Evolutionary conservation across 2,329 filamentous ascomycete species (phyloP).

Genomic region (Chalaropsis thielavioides): DNA sequence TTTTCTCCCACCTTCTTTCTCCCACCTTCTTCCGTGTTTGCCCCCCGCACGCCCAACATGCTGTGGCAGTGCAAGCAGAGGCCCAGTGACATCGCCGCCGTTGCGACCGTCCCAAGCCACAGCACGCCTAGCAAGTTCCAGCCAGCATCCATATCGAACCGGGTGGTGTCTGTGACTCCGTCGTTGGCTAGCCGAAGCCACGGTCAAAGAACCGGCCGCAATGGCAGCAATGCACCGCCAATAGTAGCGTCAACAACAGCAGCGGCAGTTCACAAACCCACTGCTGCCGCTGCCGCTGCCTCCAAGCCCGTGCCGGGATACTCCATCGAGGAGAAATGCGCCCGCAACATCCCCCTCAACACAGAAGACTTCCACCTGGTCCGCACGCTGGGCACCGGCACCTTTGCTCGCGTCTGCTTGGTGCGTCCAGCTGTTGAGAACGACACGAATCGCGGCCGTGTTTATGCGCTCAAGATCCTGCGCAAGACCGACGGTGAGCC

Average conservation of each 20-base stretch:
- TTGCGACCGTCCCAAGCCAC: background rate
- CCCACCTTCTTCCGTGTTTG: background rate
- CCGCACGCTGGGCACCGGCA: constrained; percentile 65
- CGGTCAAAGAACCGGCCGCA: background rate
- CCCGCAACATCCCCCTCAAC: constrained; percentile 21
- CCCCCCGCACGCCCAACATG: background rate
- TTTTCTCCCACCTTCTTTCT: background rate
- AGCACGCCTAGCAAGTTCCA: constrained; percentile 7
- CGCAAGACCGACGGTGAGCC: constrained; percentile 41
- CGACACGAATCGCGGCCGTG: constrained; percentile 42
- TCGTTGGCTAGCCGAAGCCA: background rate
- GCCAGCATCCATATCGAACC: background rate
- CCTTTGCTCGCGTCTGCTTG: constrained; percentile 71
- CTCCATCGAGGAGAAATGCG: constrained; percentile 15
- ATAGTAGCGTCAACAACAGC: background rate
- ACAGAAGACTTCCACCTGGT: constrained; percentile 55
- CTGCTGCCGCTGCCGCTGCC: background rate
- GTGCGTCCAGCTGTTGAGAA: constrained; percentile 46
- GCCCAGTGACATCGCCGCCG: background rate
- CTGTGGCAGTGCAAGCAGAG: constrained; percentile 16
- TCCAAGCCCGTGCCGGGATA: background rate
- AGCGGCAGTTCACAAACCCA: background rate
- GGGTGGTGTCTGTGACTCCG: background rate
- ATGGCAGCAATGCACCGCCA: background rate
- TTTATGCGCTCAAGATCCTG: constrained; percentile 72